Evolutionary conservation across 2,329 filamentous ascomycete genomes (phyloP), one percentile per base, ranked within the genome.

Genomic region (Fusarium brachygibbosum): DNA sequence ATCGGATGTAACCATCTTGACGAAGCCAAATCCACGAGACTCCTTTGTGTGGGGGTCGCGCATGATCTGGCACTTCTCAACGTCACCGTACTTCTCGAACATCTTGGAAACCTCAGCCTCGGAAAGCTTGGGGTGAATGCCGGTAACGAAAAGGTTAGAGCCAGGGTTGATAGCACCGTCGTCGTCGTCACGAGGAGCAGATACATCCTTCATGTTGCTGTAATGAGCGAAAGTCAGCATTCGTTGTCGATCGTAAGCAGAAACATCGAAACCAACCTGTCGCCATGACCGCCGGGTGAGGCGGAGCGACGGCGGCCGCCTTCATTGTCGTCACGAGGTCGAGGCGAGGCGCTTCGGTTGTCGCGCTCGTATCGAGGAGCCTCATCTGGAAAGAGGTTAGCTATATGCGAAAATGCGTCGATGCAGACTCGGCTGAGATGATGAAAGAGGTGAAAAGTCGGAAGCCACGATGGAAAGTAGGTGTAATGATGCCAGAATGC

Each of bases 61-160:
- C 96, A 99, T 99, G 84, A 99, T 99, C 81, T 98, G 97, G 85
- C 95, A 98, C 84, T 97, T 98, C 84, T 98, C 95, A 53, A 99
- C 96, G 79, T 97, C 94, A 74, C 96, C 96, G 77, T 98, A 98
- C 83, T 98, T 99, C 84, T 98, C 94, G 78, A 99, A 99, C 72
- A 99, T 90, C 80, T 94, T 94, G 56, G 92, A 92, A 66, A 99
- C 93, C 79, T 98, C 96, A 17, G 90, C 88, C 81, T 99, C 96
- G 48, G 88, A 90, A 72, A 99, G 88, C 76, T 93, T 92, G 60
- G 96, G 96, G 80, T 98, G 94, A 72, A 99, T 99, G 75, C 96
- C 96, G 69, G 96, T 99, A 72, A 99, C 96, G 81, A 99, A 99
- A 63, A 99, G 91, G 85, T 99, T 99, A 73, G 96, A 98, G 74